A percentile compares a stretch with the other conserved stretches of the same genome.
Conservation (phyloP, 352 stramenopile species). For the Elongisporangium undulatum region DNA sequence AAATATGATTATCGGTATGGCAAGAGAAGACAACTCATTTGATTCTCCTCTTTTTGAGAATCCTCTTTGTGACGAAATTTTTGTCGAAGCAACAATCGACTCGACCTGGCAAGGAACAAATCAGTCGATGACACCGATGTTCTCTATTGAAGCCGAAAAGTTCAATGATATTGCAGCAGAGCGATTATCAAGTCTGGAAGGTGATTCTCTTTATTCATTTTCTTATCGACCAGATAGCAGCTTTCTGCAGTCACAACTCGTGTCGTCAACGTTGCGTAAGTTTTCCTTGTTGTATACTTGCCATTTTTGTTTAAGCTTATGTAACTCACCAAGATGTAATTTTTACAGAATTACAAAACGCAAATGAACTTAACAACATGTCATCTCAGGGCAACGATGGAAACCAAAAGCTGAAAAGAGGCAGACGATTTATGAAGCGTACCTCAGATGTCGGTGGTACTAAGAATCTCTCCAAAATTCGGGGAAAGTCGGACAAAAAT, state of each 20-base stretch:
- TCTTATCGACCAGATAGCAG: conserved; percentile 5
- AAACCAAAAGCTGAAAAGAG: not conserved
- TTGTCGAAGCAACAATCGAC: conserved; percentile 53
- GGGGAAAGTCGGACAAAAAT: conserved; percentile 18
- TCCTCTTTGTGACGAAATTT: conserved; percentile 39
- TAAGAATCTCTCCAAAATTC: not conserved
- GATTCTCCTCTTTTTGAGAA: conserved; percentile 41
- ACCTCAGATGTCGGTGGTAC: not conserved
- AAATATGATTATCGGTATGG: conserved; percentile 47
- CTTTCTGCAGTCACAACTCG: conserved; percentile 45
- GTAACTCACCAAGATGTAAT: not conserved
- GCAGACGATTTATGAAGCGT: conserved; percentile 27
- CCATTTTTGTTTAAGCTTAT: conserved; percentile 2
- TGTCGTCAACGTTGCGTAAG: conserved; percentile 18
- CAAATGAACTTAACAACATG: not conserved
- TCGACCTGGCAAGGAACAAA: conserved; percentile 60
- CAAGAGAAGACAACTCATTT: conserved; percentile 18
- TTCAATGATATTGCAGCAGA: conserved; percentile 16
- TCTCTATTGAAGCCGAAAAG: conserved; percentile 61
- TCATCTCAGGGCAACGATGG: not conserved
- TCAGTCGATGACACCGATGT: conserved; percentile 69
- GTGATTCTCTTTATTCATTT: not conserved
- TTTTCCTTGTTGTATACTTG: not conserved
- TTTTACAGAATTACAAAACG: not conserved
- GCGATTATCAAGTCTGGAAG: not conserved